These are phyloP conservation scores for Vitis hybrid DNA, from an alignment of 177 flowering plant species.

Conservation along the genomic window DNA sequence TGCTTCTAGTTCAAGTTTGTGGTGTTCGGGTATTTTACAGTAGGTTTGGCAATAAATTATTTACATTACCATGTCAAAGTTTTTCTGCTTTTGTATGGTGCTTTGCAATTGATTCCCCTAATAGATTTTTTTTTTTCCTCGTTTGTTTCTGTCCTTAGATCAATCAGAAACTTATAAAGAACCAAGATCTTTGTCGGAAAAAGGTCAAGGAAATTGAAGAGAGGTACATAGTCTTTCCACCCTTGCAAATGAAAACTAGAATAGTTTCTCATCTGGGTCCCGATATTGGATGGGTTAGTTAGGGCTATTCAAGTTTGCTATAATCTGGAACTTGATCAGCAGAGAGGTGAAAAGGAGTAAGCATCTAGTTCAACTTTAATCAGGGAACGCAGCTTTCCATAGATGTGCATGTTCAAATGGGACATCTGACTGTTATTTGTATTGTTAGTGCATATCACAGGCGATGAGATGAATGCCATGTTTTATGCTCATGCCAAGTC, in stretches of 20 bases:
- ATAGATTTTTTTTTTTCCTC: not conserved
- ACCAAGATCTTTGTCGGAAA: slow-evolving; percentile 55
- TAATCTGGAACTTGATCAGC: not conserved
- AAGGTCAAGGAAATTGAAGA: slow-evolving; percentile 65
- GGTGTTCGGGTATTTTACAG: not conserved
- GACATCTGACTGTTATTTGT: no score
- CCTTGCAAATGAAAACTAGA: not conserved
- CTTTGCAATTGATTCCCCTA: not conserved
- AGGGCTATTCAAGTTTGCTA: not conserved
- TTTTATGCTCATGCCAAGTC: not conserved
- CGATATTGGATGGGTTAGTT: not conserved
- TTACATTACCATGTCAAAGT: not conserved
- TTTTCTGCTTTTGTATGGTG: not conserved
- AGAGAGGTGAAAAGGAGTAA: not conserved
- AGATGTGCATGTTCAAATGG: no score
- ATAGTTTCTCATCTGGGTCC: not conserved
- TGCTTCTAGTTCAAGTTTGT: not conserved
- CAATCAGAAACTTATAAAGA: slow-evolving; percentile 62
- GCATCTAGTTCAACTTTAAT: no score
- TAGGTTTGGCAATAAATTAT: not conserved
- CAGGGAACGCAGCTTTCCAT: no score
- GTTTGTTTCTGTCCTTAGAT: slow-evolving; percentile 30
- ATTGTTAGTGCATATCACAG: not conserved
- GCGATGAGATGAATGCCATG: not conserved
- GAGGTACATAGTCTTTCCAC: slow-evolving; percentile 43